Conservation (phyloP, 2,329 filamentous ascomycete genomes). For the Dryadomyces quercus-mongolicae region DNA sequence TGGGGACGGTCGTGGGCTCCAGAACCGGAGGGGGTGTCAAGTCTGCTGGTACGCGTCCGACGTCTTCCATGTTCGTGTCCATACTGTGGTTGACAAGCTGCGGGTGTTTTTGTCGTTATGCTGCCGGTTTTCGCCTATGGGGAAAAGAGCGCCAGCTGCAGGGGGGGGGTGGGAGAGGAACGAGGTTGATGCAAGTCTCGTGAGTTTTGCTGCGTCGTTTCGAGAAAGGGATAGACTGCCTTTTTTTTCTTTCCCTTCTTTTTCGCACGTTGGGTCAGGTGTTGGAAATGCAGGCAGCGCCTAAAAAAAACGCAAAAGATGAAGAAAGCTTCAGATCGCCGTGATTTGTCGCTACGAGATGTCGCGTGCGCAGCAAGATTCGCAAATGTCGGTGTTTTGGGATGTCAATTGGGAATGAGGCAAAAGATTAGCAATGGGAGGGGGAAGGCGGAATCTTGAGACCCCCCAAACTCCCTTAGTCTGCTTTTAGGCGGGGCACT, state of each 20-base stretch:
- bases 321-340: too few relatives aligned
- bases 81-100: conserved; percentile 31
- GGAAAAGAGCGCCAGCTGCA: neutral
- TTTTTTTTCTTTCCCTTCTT: neutral
- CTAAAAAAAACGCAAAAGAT: neutral
- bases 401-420: neutral
- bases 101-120: neutral
- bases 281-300: too few relatives aligned
- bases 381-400: neutral
- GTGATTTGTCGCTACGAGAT: neutral
- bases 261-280: too few relatives aligned
- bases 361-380: neutral
- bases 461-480: neutral
- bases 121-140: neutral
- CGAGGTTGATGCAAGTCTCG: too few relatives aligned
- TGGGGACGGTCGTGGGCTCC: conserved; percentile 83
- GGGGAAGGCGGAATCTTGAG: neutral
- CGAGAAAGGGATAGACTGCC: neutral
- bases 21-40: conserved; percentile 53
- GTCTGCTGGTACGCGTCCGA: conserved; percentile 72
- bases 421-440: neutral
- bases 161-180: neutral
- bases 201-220: neutral
- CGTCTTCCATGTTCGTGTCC: conserved; percentile 99
- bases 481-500: neutral